Percentiles rank a stretch among this genome's conserved stretches.
Conservation (phyloP, 371 early-diverging fungal genomes). For the Apophysomyces sp. region DNA sequence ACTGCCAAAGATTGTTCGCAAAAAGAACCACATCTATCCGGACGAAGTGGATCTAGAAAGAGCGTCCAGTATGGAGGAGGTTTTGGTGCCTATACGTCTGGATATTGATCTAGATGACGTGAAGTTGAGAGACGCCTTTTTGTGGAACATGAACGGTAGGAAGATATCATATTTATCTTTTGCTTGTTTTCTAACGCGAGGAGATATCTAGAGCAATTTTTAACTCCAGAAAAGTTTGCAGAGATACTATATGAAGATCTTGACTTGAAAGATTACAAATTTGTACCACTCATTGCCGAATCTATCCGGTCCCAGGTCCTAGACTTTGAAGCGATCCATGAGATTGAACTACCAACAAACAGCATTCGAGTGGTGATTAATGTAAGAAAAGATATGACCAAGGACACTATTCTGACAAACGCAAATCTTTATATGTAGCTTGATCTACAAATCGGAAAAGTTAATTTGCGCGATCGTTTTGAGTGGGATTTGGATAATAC, state of each 20-base stretch:
- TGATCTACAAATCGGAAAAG: conserved; percentile 84
- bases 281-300: conserved; percentile 72
- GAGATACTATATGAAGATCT: conserved; percentile 87
- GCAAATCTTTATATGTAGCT: conserved; percentile 45
- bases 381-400: conserved; percentile 22
- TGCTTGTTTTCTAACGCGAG: neutral
- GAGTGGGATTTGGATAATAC: conserved; percentile 86
- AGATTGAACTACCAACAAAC: conserved; percentile 31
- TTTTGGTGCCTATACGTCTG: conserved; percentile 76
- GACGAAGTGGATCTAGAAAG: conserved; percentile 35
- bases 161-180: neutral
- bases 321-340: conserved; percentile 47
- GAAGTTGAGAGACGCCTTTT: conserved; percentile 73
- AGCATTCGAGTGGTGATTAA: conserved; percentile 44
- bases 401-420: neutral
- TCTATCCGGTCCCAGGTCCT: conserved; percentile 69
- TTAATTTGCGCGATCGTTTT: conserved; percentile 86
- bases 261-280: conserved; percentile 54
- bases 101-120: conserved; percentile 81
- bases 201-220: conserved; percentile 60
- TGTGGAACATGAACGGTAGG: conserved; percentile 82
- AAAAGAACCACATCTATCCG: conserved; percentile 31
- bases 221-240: conserved; percentile 93
- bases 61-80: conserved; percentile 61
- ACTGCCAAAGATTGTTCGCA: conserved; percentile 28